Evolutionary conservation across 1,284 basidiomycete genomes (phyloP).

Genomic region (Ceratorhiza oryzae-sativae): DNA sequence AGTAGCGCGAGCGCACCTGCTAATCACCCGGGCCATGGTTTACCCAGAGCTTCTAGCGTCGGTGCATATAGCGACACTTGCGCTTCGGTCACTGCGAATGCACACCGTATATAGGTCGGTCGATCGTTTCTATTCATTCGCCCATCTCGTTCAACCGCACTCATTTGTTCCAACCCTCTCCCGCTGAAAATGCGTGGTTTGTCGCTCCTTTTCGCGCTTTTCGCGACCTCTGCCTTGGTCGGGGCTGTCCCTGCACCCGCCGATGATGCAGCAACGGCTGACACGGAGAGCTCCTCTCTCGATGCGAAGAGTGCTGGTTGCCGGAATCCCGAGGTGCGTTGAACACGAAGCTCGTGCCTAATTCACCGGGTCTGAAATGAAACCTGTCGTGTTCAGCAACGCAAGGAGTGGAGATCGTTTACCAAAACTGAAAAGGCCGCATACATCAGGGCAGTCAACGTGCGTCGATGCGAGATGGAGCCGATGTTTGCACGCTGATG

Average conservation of each 20-base stretch:
- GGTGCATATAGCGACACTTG: neutral
- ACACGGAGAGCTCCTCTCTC: neutral
- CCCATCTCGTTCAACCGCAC: neutral
- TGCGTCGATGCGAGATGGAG: neutral
- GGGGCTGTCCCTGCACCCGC: neutral
- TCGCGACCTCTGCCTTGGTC: neutral
- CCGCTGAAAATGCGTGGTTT: conserved; percentile 11
- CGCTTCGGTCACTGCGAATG: neutral
- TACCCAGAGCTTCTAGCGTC: conserved; percentile 29
- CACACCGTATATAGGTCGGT: conserved; percentile 7
- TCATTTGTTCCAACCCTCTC: neutral
- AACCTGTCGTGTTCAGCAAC: conserved; percentile 6
- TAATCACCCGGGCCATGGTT: conserved; percentile 20
- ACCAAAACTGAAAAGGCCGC: conserved; percentile 21
- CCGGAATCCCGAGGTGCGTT: conserved; percentile 19
- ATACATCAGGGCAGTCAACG: conserved; percentile 34
- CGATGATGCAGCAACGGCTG: neutral
- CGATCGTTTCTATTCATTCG: neutral
- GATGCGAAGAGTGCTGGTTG: neutral
- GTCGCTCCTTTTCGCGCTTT: conserved; percentile 18
- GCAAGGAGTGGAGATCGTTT: conserved; percentile 23
- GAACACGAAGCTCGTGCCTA: neutral
- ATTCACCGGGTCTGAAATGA: neutral
- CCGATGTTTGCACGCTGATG: neutral
- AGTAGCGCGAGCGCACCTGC: conserved; percentile 5